These are phyloP conservation scores for Chiua sp. DNA, from an alignment of 1,284 basidiomycete genomes.

Conservation along the genomic window DNA sequence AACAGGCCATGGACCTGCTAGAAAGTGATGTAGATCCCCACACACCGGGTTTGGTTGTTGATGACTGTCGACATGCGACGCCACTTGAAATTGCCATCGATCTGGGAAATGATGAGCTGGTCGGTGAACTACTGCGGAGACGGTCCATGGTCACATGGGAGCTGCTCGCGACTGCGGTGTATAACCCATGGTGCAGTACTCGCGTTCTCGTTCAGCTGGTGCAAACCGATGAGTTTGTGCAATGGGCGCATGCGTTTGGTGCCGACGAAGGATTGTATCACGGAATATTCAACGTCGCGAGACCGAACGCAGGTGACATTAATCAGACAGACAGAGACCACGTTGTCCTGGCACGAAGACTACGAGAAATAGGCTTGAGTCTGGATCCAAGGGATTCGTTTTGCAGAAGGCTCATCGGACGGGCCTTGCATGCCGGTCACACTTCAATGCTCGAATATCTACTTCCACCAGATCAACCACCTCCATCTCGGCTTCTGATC, in stretches of 20 bases:
- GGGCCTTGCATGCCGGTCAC: neutral
- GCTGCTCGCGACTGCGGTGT: neutral
- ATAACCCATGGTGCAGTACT: conserved; percentile 5
- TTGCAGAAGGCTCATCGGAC: neutral
- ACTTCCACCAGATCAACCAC: neutral
- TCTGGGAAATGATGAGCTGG: neutral
- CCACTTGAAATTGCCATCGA: conserved; percentile 6
- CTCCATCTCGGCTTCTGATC: neutral
- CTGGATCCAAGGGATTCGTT: neutral
- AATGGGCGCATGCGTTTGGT: conserved; percentile 1
- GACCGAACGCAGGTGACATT: neutral
- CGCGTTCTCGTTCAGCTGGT: neutral
- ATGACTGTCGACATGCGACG: neutral
- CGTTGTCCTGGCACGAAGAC: neutral
- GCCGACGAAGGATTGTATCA: neutral
- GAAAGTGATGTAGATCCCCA: neutral
- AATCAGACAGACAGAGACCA: neutral
- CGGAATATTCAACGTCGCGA: conserved; percentile 1
- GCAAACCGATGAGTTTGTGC: neutral
- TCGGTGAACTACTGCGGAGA: conserved; percentile 1
- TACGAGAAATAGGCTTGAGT: neutral
- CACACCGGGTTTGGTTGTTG: neutral
- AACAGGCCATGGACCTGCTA: neutral
- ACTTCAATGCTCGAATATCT: neutral
- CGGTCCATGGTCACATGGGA: neutral